Base-by-base conservation (phyloP, 2,329 filamentous ascomycete species). In the Arthrobotrys sphaeroides region DNA sequence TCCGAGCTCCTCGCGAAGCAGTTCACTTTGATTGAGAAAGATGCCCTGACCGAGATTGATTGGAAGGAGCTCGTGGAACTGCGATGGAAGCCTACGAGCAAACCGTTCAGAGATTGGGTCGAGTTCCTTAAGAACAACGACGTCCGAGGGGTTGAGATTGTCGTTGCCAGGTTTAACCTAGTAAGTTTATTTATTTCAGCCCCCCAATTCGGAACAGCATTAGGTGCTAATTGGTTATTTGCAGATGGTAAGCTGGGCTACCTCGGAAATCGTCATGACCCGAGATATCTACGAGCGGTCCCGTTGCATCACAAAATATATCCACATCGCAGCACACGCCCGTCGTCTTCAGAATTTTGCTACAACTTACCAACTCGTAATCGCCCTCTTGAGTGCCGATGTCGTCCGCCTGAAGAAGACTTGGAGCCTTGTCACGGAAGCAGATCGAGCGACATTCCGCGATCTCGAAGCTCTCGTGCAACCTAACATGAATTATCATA, bases 51-150 rank as follows among this genome's bases (percentile, higher is more conserved):
- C 78, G 92, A 94, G 81, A 91, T 95, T 77, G 91, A 94, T 82
- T 95, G 92, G 92, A 93, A 91, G 81, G 92, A 95, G 78, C 85
- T 95, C 10, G 91, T 94, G 65, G 91, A 93, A 65, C 90, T 95
- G 86, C 88, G 88, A 59, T 94, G 92, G 91, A 92, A 91, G 81
- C 88, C 93, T 78, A 86, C 87, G 13, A 87, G 87, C 53, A 88
- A 86, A 57, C 85, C 90, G 74, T 87, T 89, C 36, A 87, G 89
- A 62, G 92, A 93, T 20, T 95, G 92, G 92, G 91, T 94, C 9
- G 90, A 92, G 45, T 94, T 93, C 80, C 84, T 94, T 42, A 88
- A 90, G 61, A 89, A 89, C 57, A 87, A 89, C 45, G 89, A 92
- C 78, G 89, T 90, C 1, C 88, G 87, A 64, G 92, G 92, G 12